These are phyloP conservation scores for Colletotrichum australisinense DNA, from an alignment of 2,329 filamentous ascomycete species.

Conservation along the genomic window DNA sequence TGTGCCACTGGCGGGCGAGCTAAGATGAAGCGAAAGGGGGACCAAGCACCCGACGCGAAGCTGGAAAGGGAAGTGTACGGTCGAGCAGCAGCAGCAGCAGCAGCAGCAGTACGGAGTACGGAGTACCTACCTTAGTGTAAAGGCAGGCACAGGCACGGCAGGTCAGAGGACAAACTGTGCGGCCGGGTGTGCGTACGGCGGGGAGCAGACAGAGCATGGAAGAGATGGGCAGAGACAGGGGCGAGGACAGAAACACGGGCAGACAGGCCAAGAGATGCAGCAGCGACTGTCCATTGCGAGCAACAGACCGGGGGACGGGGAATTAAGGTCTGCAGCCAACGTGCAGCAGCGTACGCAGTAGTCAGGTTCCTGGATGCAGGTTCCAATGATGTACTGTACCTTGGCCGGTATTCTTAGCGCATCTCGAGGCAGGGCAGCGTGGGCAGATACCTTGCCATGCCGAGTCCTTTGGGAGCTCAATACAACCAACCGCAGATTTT, in stretches of 20 bases:
- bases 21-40: slow-evolving; percentile 28
- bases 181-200: background rate
- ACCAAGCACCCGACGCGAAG: slow-evolving; percentile 29
- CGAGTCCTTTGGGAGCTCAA: background rate
- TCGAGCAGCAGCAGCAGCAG: slow-evolving; percentile 1
- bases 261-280: background rate
- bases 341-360: background rate
- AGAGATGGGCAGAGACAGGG: background rate
- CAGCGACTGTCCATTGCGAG: background rate
- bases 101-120: background rate
- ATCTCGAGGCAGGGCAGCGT: background rate
- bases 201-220: background rate
- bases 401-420: background rate
- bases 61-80: slow-evolving; percentile 12
- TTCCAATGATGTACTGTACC: background rate
- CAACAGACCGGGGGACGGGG: slow-evolving; percentile 1
- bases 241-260: background rate
- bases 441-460: no score
- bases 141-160: background rate
- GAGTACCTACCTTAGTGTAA: no score
- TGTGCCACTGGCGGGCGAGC: slow-evolving; percentile 22
- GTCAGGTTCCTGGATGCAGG: background rate
- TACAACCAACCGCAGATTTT: background rate
- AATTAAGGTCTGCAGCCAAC: slow-evolving; percentile 23
- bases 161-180: background rate